Conservation (phyloP, 257 asterid species). For the Schizonepeta tenuifolia region DNA sequence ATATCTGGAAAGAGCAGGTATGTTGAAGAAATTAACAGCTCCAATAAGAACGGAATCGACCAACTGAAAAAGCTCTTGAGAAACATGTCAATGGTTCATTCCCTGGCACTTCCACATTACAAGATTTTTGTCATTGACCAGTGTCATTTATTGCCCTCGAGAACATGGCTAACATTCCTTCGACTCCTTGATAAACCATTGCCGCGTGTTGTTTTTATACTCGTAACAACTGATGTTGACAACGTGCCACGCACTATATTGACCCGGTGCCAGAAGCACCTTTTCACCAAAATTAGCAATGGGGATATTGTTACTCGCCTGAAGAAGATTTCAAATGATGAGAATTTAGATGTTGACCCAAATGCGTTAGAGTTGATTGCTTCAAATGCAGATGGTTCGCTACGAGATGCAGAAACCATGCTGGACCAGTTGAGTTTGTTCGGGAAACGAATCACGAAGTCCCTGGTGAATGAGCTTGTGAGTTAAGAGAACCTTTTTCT, state of each 20-base stretch:
- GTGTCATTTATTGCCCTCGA: conserved; percentile 88
- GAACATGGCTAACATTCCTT: conserved; percentile 83
- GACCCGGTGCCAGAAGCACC: conserved; percentile 88
- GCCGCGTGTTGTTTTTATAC: conserved; percentile 68
- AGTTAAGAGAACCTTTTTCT: conserved; percentile 40
- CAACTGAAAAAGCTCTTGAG: conserved; percentile 62
- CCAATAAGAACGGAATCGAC: conserved; percentile 67
- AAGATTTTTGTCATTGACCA: conserved; percentile 79
- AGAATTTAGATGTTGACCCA: conserved; percentile 70
- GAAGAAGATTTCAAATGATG: conserved; percentile 68
- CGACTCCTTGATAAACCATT: conserved; percentile 80
- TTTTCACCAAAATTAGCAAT: conserved; percentile 77
- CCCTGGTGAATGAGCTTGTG: conserved; percentile 96
- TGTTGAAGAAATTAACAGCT: conserved; percentile 75
- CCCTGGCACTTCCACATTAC: conserved; percentile 48
- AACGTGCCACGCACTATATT: conserved; percentile 77
- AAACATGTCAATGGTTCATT: conserved; percentile 45
- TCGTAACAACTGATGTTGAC: conserved; percentile 76
- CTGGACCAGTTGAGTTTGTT: conserved; percentile 92
- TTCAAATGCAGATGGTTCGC: conserved; percentile 90
- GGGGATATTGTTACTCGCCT: conserved; percentile 72
- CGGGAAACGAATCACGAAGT: conserved; percentile 77
- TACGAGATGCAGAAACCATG: conserved; percentile 95
- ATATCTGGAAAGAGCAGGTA: conserved; percentile 68
- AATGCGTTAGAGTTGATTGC: conserved; percentile 92